A percentile compares a stretch with the other conserved stretches of the same genome.
These are phyloP conservation scores for Beauveria medogensis DNA, from an alignment of 2,329 filamentous ascomycete genomes.

Conservation along the genomic window DNA sequence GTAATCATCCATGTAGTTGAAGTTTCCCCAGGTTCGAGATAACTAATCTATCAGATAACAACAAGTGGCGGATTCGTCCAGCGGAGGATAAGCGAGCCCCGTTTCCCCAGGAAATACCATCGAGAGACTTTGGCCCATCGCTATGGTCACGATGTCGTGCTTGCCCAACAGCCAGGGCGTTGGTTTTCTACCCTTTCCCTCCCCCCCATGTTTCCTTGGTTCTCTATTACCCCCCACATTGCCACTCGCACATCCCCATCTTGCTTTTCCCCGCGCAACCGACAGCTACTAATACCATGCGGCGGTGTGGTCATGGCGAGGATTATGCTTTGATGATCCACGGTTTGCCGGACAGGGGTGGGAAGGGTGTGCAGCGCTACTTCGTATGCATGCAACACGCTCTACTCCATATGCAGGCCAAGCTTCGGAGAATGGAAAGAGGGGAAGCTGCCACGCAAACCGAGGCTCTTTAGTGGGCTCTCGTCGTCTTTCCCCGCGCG, in stretches of 20 bases:
- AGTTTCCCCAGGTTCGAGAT: neutral
- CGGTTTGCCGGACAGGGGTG: neutral
- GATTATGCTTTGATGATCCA: neutral
- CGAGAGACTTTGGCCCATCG: neutral
- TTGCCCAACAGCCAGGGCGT: neutral
- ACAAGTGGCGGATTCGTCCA: neutral
- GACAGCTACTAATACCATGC: no score
- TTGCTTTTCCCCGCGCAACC: neutral
- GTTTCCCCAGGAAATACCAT: conserved; percentile 4
- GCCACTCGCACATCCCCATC: neutral
- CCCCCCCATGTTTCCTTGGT: neutral
- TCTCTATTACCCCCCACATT: neutral
- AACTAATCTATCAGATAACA: neutral
- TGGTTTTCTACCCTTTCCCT: neutral
- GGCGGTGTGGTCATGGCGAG: no score
- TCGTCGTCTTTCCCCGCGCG: neutral
- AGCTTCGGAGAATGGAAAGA: neutral
- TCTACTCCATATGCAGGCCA: neutral
- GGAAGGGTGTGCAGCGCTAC: neutral
- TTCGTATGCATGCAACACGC: no score
- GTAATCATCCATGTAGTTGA: neutral
- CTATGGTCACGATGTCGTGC: neutral
- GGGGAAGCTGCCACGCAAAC: conserved; percentile 2
- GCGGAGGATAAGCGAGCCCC: conserved; percentile 1
- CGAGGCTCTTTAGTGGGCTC: neutral